Conservation (phyloP, 2,329 filamentous ascomycete species). For the Ophiostoma ulmi region DNA sequence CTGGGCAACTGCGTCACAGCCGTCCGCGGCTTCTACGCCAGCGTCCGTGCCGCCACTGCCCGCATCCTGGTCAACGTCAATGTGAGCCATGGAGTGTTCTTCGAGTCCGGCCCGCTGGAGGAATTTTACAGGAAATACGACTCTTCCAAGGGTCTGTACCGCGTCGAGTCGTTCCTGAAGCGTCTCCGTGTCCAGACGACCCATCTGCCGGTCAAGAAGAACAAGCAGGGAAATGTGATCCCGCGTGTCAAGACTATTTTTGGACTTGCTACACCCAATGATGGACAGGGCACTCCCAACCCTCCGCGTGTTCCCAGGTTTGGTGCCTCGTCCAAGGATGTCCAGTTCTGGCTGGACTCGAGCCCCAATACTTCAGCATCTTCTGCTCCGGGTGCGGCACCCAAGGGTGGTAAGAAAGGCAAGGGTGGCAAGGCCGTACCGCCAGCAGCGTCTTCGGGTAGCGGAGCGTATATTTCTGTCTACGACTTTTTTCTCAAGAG, state of each 20-base stretch:
- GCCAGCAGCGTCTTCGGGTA: conserved; percentile 27
- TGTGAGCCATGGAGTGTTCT: conserved; percentile 36
- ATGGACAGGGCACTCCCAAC: conserved; percentile 32
- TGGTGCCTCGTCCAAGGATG: conserved; percentile 47
- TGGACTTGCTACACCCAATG: conserved; percentile 35
- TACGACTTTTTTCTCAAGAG: conserved; percentile 44
- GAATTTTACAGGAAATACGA: conserved; percentile 23
- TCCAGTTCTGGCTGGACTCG: conserved; percentile 49
- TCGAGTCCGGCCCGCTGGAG: conserved; percentile 30
- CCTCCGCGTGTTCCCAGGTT: conserved; percentile 30
- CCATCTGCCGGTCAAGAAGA: conserved; percentile 36
- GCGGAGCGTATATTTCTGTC: conserved; percentile 46
- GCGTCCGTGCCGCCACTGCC: conserved; percentile 34
- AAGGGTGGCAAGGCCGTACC: conserved; percentile 17
- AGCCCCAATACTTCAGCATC: conserved; percentile 1
- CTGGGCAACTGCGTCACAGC: conserved; percentile 33
- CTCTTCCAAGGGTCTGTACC: conserved; percentile 10
- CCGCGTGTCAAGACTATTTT: conserved; percentile 37
- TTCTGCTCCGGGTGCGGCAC: neutral
- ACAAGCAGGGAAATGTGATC: conserved; percentile 34
- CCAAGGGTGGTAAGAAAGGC: conserved; percentile 10
- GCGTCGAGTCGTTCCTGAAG: conserved; percentile 37
- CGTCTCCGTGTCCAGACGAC: conserved; percentile 37
- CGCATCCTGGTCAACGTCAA: conserved; percentile 38
- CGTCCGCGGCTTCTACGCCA: conserved; percentile 36